Evolutionary conservation across 1,284 basidiomycete genomes (phyloP).

Genomic region (Trichosporon faecale): DNA sequence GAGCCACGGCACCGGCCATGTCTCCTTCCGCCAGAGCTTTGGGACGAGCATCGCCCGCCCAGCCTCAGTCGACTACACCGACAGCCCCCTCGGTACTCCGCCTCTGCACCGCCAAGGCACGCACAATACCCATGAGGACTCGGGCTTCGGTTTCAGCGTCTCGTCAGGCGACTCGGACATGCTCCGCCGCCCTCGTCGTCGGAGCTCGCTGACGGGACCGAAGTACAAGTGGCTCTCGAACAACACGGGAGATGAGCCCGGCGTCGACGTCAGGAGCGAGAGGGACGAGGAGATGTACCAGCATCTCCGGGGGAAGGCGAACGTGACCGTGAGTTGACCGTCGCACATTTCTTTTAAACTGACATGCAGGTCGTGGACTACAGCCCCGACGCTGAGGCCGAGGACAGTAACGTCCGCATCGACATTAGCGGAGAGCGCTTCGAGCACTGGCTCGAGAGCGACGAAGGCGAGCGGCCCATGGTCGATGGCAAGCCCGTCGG

Average conservation of each 20-base stretch:
- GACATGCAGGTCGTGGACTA: constrained; percentile 42
- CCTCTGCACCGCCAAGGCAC: background rate
- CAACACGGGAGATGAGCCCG: constrained; percentile 52
- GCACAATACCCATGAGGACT: background rate
- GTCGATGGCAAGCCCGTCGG: constrained; percentile 39
- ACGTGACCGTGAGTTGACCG: constrained; percentile 28
- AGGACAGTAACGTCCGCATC: constrained; percentile 40
- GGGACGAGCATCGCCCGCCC: background rate
- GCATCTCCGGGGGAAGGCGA: constrained; percentile 35
- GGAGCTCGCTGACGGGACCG: background rate
- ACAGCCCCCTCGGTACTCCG: background rate
- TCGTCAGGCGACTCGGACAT: background rate
- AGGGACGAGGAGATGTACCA: constrained; percentile 46
- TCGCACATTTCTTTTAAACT: no score
- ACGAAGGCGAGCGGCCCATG: constrained; percentile 32
- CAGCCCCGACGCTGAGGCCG: constrained; percentile 39
- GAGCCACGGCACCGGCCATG: background rate
- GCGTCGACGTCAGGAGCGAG: constrained; percentile 49
- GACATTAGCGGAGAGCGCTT: constrained; percentile 46
- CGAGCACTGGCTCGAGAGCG: constrained; percentile 44
- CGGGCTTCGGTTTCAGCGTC: background rate
- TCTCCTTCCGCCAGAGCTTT: constrained; percentile 12
- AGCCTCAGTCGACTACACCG: constrained; percentile 2
- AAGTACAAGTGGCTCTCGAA: constrained; percentile 38
- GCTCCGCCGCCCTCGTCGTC: background rate